Conservation (phyloP, 1,284 basidiomycete species). For the Apiotrichum sp. region DNA sequence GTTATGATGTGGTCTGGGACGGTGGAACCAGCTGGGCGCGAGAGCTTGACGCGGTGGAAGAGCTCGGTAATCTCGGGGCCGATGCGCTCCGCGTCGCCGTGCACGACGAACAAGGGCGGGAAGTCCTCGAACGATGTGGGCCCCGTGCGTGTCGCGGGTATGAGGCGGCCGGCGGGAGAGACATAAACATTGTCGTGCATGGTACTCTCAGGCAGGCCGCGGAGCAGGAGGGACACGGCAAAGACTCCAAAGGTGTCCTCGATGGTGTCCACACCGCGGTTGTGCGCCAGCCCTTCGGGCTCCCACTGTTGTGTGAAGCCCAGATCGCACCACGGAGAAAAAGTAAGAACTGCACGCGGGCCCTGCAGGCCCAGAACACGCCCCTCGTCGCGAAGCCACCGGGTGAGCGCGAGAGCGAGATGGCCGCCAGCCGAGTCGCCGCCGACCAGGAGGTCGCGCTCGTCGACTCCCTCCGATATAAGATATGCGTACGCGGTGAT, state of each 20-base stretch:
- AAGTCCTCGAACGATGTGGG: slow-evolving; percentile 25
- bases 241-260: slow-evolving; percentile 42
- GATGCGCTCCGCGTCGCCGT: slow-evolving; percentile 39
- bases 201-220: slow-evolving; percentile 25
- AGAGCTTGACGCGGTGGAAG: slow-evolving; percentile 25
- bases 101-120: slow-evolving; percentile 37
- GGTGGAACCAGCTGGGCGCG: slow-evolving; percentile 5
- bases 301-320: slow-evolving; percentile 43
- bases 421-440: slow-evolving; percentile 70
- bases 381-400: slow-evolving; percentile 37
- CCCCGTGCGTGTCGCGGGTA: slow-evolving; percentile 10
- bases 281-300: slow-evolving; percentile 22
- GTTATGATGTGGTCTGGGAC: slow-evolving; percentile 22
- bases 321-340: slow-evolving; percentile 59
- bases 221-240: slow-evolving; percentile 35
- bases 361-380: slow-evolving; percentile 18
- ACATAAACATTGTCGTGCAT: slow-evolving; percentile 36
- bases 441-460: slow-evolving; percentile 58
- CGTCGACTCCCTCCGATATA: slow-evolving; percentile 50
- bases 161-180: slow-evolving; percentile 33
- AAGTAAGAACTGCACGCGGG: slow-evolving; percentile 54
- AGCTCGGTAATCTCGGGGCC: slow-evolving; percentile 29
- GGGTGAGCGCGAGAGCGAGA: slow-evolving; percentile 53
- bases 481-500: slow-evolving; percentile 60
- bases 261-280: slow-evolving; percentile 35